Percentiles rank a stretch among this genome's conserved stretches.
Evolutionary conservation across 164 flowering plant genomes (phyloP).

Genomic region (Macadamia tetraphylla): DNA sequence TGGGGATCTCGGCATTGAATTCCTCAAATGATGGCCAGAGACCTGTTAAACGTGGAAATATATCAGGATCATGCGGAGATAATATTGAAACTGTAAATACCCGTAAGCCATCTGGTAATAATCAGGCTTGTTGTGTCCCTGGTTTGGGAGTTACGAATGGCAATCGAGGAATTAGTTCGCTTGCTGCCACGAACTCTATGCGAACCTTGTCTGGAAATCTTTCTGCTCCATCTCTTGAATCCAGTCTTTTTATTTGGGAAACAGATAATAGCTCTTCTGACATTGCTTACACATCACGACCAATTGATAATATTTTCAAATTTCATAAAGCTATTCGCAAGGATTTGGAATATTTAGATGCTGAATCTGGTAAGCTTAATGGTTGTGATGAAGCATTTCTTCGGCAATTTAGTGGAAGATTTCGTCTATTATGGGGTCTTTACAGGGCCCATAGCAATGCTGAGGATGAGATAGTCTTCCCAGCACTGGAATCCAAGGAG

Average conservation of each 20-base stretch:
- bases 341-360: conserved; percentile 90
- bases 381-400: conserved; percentile 61
- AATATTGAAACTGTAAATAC: conserved; percentile 15
- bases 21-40: conserved; percentile 30
- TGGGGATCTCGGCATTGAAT: conserved; percentile 8
- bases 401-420: conserved; percentile 82
- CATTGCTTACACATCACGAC: conserved; percentile 43
- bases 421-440: conserved; percentile 81
- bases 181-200: conserved; percentile 59
- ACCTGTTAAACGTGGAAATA: conserved; percentile 43
- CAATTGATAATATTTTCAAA: conserved; percentile 83
- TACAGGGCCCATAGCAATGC: conserved; percentile 97
- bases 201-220: conserved; percentile 60
- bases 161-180: conserved; percentile 53
- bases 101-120: conserved; percentile 29
- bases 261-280: conserved; percentile 43
- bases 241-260: conserved; percentile 90
- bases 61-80: conserved; percentile 19
- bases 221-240: conserved; percentile 75
- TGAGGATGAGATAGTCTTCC: conserved; percentile 96
- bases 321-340: conserved; percentile 93
- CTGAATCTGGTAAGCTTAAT: conserved; percentile 80
- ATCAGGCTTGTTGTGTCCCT: conserved; percentile 76
- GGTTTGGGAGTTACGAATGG: conserved; percentile 64
- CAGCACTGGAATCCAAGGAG: conserved; percentile 91